Percentiles rank a stretch among this genome's conserved stretches.
Conservation (phyloP, 192 early-diverging fungal genomes). For the Dimargaris verticillata region DNA sequence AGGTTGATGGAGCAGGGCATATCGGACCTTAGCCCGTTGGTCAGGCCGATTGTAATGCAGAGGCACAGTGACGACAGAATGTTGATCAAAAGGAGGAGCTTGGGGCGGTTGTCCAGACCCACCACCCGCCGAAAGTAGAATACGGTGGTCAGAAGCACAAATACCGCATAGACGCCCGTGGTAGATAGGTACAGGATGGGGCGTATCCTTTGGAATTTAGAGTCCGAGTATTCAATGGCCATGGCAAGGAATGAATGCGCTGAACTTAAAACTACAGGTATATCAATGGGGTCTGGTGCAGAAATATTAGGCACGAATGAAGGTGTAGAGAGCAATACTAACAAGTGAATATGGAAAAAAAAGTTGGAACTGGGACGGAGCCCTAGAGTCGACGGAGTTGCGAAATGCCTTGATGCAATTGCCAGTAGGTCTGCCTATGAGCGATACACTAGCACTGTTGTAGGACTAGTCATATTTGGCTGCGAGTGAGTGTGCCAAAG, state of each 20-base stretch:
- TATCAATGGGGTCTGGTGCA: too few species aligned
- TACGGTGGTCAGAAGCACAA: background rate
- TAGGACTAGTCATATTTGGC: too few species aligned
- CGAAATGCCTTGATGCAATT: too few species aligned
- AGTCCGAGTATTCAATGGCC: background rate
- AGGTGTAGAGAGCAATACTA: too few species aligned
- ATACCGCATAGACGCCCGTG: background rate
- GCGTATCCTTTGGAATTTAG: background rate
- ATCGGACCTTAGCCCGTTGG: background rate
- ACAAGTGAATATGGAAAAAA: too few species aligned
- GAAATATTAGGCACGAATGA: too few species aligned
- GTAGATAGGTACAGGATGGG: background rate
- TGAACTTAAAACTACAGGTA: too few species aligned
- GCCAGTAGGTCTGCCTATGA: too few species aligned
- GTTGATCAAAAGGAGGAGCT: background rate
- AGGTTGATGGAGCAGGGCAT: background rate
- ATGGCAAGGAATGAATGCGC: background rate
- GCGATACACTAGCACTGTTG: too few species aligned
- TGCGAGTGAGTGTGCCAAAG: too few species aligned
- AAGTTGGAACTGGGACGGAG: too few species aligned
- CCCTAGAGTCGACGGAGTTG: too few species aligned
- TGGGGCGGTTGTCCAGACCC: background rate
- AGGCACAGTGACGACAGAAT: background rate
- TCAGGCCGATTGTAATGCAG: background rate
- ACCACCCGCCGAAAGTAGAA: background rate